Conservation (phyloP, 352 stramenopile species). For the Phytophthora cactorum region DNA sequence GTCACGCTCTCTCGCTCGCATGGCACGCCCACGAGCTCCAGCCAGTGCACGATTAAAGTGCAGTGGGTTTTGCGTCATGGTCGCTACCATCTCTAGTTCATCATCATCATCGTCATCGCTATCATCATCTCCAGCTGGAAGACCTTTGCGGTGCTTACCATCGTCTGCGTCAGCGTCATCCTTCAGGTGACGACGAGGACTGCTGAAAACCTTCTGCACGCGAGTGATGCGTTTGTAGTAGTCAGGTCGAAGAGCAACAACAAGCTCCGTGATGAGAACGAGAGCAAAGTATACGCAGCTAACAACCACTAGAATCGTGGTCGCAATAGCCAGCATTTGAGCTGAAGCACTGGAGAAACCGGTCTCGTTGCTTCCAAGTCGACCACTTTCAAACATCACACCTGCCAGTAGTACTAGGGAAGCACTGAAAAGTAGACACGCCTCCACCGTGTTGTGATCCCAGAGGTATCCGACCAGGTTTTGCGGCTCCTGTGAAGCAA, state of each 20-base stretch:
- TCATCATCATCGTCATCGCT: slow-evolving; percentile 52
- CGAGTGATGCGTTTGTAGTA: slow-evolving; percentile 69
- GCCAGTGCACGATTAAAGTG: slow-evolving; percentile 56
- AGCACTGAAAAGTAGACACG: slow-evolving; percentile 71
- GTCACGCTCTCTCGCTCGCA: slow-evolving; percentile 54
- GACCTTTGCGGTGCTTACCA: slow-evolving; percentile 4
- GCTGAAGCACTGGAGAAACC: slow-evolving; percentile 55
- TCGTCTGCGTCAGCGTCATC: slow-evolving; percentile 17
- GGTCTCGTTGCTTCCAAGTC: slow-evolving; percentile 48
- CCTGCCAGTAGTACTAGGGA: slow-evolving; percentile 67
- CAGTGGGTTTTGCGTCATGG: slow-evolving; percentile 71
- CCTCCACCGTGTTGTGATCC: slow-evolving; percentile 86
- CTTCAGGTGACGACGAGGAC: slow-evolving; percentile 21
- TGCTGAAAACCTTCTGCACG: slow-evolving; percentile 69
- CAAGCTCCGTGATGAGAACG: slow-evolving; percentile 68
- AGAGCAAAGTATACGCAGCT: slow-evolving; percentile 69
- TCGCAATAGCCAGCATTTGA: slow-evolving; percentile 55
- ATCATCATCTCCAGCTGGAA: slow-evolving; percentile 13
- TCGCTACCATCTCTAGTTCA: slow-evolving; percentile 68
- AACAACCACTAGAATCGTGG: slow-evolving; percentile 58
- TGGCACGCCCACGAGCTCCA: slow-evolving; percentile 36
- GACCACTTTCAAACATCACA: slow-evolving; percentile 74
- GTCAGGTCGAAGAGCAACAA: slow-evolving; percentile 66
- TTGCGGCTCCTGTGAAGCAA: slow-evolving; percentile 44
- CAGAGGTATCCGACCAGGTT: slow-evolving; percentile 66